These are phyloP conservation scores for Thoreauomyces humboldtii DNA, from an alignment of 192 early-diverging fungal genomes.

Conservation along the genomic window DNA sequence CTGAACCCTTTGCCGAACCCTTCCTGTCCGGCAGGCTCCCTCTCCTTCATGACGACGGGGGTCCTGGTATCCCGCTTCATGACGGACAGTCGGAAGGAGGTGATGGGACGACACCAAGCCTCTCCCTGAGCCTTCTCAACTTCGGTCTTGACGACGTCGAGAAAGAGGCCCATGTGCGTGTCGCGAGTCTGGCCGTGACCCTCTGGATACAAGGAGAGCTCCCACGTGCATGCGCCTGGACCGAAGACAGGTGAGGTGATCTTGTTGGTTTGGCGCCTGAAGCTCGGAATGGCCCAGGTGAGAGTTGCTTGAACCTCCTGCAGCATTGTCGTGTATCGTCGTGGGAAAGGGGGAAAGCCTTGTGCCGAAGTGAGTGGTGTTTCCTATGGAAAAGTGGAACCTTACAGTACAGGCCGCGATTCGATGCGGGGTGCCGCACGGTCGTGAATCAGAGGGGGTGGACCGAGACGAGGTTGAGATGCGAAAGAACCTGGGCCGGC, in stretches of 20 bases:
- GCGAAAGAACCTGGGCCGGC: too few species aligned
- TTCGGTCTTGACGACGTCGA: slow-evolving; percentile 35
- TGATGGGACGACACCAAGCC: slow-evolving; percentile 25
- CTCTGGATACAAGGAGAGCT: slow-evolving; percentile 39
- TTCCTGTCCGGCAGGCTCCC: slow-evolving; percentile 25
- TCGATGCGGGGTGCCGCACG: too few species aligned
- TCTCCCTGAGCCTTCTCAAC: slow-evolving; percentile 24
- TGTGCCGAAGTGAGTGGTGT: too few species aligned
- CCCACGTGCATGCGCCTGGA: slow-evolving; percentile 27
- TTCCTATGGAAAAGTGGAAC: too few species aligned
- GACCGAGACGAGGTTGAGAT: too few species aligned
- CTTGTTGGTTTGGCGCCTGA: slow-evolving; percentile 35
- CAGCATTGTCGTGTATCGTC: too few species aligned
- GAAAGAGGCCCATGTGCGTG: slow-evolving; percentile 36
- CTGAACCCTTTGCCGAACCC: slow-evolving; percentile 33
- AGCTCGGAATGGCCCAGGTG: slow-evolving; percentile 31
- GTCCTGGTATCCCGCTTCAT: slow-evolving; percentile 21
- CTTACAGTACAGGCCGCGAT: too few species aligned
- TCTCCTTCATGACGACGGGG: slow-evolving; percentile 25
- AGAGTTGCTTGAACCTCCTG: slow-evolving; percentile 31
- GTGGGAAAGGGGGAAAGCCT: too few species aligned
- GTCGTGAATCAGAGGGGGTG: too few species aligned
- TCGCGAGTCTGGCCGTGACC: slow-evolving; percentile 32
- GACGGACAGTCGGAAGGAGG: slow-evolving; percentile 26
- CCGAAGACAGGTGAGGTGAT: slow-evolving; percentile 32